Percentiles rank a stretch among this genome's conserved stretches.
Conservation (phyloP, 78 protist genomes). For the Dictyostelium capitatum region DNA sequence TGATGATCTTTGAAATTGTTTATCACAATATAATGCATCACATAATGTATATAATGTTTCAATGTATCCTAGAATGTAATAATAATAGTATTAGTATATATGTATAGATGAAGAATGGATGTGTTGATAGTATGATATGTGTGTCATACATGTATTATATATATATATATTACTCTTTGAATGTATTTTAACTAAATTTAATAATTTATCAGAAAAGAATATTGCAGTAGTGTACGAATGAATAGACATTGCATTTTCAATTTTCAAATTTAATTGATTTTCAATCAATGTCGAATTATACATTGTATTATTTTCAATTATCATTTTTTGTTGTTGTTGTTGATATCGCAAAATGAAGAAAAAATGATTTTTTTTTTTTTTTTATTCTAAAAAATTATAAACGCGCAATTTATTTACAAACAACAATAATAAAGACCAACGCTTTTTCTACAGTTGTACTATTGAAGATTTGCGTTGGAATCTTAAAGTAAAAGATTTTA, state of each 20-base stretch:
- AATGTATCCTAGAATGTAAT: constrained; percentile 19
- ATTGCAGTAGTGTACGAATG: constrained; percentile 45
- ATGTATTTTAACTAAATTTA: background rate
- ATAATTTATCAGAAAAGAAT: constrained; percentile 66
- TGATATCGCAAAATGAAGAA: background rate
- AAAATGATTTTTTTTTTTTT: background rate
- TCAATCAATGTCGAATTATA: background rate
- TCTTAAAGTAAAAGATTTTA: too few relatives aligned
- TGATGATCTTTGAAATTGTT: constrained; percentile 64
- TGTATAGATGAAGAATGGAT: too few relatives aligned
- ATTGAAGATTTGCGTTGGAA: too few relatives aligned
- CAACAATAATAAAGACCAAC: too few relatives aligned
- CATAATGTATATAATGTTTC: constrained; percentile 33
- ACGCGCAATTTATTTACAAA: too few relatives aligned
- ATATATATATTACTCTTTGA: too few relatives aligned
- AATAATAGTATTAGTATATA: too few relatives aligned
- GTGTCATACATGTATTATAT: too few relatives aligned
- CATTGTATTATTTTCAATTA: background rate
- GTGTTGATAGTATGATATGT: too few relatives aligned
- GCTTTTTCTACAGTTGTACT: too few relatives aligned
- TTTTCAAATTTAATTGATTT: background rate
- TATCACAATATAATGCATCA: constrained; percentile 54
- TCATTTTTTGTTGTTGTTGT: background rate
- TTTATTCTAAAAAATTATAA: too few relatives aligned
- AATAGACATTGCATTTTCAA: background rate